Evolutionary conservation across 225 moss, liverwort and hornwort species (phyloP).

Genomic region (Lunularia cruciata): DNA sequence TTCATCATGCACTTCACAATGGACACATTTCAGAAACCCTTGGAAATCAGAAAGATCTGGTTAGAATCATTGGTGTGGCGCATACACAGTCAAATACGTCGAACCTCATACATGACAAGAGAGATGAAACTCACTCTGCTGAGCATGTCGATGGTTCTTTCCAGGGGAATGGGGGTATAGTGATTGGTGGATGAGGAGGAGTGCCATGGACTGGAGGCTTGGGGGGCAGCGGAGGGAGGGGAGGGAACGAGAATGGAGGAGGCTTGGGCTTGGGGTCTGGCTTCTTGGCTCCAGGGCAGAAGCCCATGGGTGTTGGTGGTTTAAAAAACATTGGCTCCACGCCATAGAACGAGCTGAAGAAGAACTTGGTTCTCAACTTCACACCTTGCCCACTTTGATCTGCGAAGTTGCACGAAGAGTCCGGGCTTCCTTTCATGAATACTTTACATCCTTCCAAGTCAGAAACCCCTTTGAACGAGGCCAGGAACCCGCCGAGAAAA

Average conservation of each 20-base stretch:
- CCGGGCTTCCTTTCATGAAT: constrained; percentile 53
- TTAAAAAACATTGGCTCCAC: constrained; percentile 67
- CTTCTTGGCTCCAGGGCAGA: constrained; percentile 46
- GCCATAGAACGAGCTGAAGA: constrained; percentile 59
- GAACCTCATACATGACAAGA: too few relatives aligned
- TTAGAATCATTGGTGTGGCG: too few relatives aligned
- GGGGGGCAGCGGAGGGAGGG: constrained; percentile 41
- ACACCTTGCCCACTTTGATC: constrained; percentile 61
- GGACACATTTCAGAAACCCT: not conserved
- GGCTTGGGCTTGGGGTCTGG: constrained; percentile 26
- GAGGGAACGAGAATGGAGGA: constrained; percentile 24
- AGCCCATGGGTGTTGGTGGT: constrained; percentile 50
- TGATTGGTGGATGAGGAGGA: not conserved
- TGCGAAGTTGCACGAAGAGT: constrained; percentile 51
- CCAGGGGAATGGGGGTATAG: not conserved
- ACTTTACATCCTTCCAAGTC: constrained; percentile 61
- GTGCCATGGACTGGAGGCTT: constrained; percentile 11
- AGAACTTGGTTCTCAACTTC: constrained; percentile 62
- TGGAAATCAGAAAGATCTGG: not conserved
- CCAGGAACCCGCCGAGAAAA: constrained; percentile 57
- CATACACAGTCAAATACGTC: constrained; percentile 53
- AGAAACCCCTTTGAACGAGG: constrained; percentile 57
- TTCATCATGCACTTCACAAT: not conserved
- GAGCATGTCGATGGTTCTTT: constrained; percentile 51
- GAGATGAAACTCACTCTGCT: not conserved